Conservation (phyloP, 2,329 filamentous ascomycete genomes). For the Colletotrichum viniferum region DNA sequence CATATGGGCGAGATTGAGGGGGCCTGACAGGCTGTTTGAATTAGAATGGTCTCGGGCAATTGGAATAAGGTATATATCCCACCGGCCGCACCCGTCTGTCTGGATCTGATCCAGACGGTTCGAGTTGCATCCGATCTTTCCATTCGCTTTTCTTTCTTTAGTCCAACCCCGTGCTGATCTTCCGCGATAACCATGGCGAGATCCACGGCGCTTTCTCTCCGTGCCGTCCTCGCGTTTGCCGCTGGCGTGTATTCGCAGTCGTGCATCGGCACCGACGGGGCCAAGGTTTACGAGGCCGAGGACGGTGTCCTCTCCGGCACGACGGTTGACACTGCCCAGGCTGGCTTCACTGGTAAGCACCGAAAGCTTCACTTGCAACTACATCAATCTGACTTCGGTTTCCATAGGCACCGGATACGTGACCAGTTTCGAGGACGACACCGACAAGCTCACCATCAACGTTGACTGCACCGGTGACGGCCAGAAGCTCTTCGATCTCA, state of each 20-base stretch:
- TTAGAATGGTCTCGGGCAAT: background rate
- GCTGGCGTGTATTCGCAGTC: slow-evolving; percentile 10
- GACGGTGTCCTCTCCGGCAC: slow-evolving; percentile 44
- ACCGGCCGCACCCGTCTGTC: background rate
- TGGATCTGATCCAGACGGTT: background rate
- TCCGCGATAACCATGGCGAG: slow-evolving; percentile 1
- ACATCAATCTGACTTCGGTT: background rate
- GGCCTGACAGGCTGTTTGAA: background rate
- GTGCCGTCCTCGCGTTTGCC: slow-evolving; percentile 5
- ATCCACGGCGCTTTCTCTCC: slow-evolving; percentile 5
- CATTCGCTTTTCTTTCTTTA: background rate
- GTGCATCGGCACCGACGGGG: slow-evolving; percentile 14
- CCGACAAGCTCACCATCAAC: slow-evolving; percentile 48
- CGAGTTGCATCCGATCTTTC: background rate
- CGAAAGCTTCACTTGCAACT: background rate
- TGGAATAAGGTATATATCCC: background rate
- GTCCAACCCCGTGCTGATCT: background rate
- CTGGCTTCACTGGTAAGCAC: slow-evolving; percentile 40
- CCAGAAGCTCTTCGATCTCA: slow-evolving; percentile 46
- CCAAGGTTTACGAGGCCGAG: slow-evolving; percentile 41
- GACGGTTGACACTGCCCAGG: slow-evolving; percentile 38
- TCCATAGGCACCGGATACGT: slow-evolving; percentile 49
- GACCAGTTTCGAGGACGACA: slow-evolving; percentile 44
- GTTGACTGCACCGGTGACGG: slow-evolving; percentile 32
- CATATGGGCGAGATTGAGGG: background rate